phyloP scores from a whole-genome alignment of 1,284 basidiomycete genomes.

The Dichomitus squalens region DNA sequence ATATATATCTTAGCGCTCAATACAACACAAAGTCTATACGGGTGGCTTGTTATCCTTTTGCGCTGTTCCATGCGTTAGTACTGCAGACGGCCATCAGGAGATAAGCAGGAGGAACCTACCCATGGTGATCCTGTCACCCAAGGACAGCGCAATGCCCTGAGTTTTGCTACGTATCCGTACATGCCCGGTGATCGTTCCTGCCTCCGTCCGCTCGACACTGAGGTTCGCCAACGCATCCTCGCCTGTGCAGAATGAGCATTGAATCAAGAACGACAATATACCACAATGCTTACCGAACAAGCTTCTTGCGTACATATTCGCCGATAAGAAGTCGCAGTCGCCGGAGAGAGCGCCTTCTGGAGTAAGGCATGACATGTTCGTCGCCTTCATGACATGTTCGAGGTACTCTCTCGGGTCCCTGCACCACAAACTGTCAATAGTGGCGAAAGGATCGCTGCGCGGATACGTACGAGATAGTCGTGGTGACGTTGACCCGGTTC shows the following conservation, averaged over 20 bases:
- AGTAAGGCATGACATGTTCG: conserved; percentile 97
- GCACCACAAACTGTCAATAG: conserved; percentile 10
- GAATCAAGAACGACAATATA: neutral
- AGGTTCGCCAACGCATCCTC: conserved; percentile 98
- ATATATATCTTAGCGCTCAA: conserved; percentile 20
- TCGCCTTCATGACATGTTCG: conserved; percentile 88
- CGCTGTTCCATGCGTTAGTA: conserved; percentile 38
- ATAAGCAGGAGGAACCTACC: conserved; percentile 46
- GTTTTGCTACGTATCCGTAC: conserved; percentile 94
- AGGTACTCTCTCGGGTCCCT: conserved; percentile 85
- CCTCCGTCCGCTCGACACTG: conserved; percentile 88
- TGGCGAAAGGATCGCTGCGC: neutral
- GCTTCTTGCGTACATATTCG: conserved; percentile 92
- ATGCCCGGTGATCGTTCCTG: conserved; percentile 84
- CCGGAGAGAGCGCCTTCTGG: conserved; percentile 90
- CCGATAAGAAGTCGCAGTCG: conserved; percentile 92
- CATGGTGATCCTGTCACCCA: conserved; percentile 94
- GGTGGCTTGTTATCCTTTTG: conserved; percentile 68
- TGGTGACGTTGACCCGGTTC: conserved; percentile 94
- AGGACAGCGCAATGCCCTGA: conserved; percentile 91
- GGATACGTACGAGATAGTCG: conserved; percentile 67
- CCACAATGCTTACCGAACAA: conserved; percentile 69
- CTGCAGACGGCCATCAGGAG: neutral
- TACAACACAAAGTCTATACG: conserved; percentile 31
- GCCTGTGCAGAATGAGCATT: conserved; percentile 44